Conservation (phyloP, 768 basidiomycete genomes). For the Calocybe indica region DNA sequence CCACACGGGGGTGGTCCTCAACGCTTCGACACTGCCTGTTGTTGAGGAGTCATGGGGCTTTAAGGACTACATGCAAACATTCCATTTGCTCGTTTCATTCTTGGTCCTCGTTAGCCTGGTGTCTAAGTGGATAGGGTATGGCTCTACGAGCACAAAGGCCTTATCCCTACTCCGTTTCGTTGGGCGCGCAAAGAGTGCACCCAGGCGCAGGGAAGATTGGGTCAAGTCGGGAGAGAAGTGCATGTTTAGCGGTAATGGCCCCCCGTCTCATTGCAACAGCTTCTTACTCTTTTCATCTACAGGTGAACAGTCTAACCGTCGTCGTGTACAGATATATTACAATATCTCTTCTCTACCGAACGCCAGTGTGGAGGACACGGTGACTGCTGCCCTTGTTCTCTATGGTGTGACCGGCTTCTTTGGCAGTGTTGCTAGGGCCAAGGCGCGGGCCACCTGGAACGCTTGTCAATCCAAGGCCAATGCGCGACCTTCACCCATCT, state of each 20-base stretch:
- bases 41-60: slow-evolving; percentile 31
- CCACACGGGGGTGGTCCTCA: slow-evolving; percentile 56
- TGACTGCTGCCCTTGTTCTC: slow-evolving; percentile 53
- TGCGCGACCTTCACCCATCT: slow-evolving; percentile 22
- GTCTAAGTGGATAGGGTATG: slow-evolving; percentile 32
- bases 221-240: slow-evolving; percentile 23
- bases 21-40: slow-evolving; percentile 18
- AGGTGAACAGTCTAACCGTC: slow-evolving; percentile 22
- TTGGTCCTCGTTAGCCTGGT: slow-evolving; percentile 55
- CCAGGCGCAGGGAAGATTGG: slow-evolving; percentile 17
- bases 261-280: no score
- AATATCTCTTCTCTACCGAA: slow-evolving; percentile 37
- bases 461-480: slow-evolving; percentile 9
- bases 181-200: not conserved
- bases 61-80: slow-evolving; percentile 50
- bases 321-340: slow-evolving; percentile 51
- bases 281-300: slow-evolving; percentile 1
- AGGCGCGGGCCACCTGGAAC: slow-evolving; percentile 36
- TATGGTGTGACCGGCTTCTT: slow-evolving; percentile 25
- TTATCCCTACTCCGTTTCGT: not conserved
- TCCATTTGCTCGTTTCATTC: slow-evolving; percentile 63
- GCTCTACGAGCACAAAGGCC: slow-evolving; percentile 8
- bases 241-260: slow-evolving; percentile 29
- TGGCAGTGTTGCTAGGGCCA: slow-evolving; percentile 27
- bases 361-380: slow-evolving; percentile 40